Evolutionary conservation across 495 filamentous ascomycete genomes (phyloP).

Genomic region (Penicillium herquei): DNA sequence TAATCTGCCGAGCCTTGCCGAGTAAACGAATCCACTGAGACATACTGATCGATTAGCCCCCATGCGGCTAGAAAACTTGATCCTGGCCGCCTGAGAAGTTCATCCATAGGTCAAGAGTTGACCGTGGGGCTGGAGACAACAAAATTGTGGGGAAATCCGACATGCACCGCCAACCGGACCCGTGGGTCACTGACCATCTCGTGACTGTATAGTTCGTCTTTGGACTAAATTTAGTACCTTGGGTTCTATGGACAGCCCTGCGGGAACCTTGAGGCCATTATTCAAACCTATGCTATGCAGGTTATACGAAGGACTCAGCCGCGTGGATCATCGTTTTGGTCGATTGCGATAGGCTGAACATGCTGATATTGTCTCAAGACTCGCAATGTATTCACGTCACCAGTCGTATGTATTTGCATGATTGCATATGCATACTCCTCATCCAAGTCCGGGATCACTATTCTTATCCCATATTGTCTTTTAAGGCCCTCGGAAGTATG

Average conservation of each 20-base stretch:
- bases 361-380: neutral
- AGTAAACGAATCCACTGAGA: neutral
- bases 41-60: neutral
- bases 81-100: neutral
- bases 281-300: neutral
- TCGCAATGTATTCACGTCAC: neutral
- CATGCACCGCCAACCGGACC: neutral
- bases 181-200: neutral
- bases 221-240: constrained; percentile 4
- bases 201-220: neutral
- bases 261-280: no score
- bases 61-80: neutral
- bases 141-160: constrained; percentile 6
- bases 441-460: neutral
- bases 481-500: neutral
- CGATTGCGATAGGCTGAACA: neutral
- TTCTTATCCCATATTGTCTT: neutral
- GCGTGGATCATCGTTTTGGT: neutral
- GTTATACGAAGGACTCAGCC: neutral
- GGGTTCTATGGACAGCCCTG: neutral
- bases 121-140: neutral
- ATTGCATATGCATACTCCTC: neutral
- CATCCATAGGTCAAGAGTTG: neutral
- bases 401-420: neutral
- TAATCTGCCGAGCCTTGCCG: neutral